Base-by-base conservation (phyloP, 2,329 filamentous ascomycete genomes). In the Ascochyta fabae region DNA sequence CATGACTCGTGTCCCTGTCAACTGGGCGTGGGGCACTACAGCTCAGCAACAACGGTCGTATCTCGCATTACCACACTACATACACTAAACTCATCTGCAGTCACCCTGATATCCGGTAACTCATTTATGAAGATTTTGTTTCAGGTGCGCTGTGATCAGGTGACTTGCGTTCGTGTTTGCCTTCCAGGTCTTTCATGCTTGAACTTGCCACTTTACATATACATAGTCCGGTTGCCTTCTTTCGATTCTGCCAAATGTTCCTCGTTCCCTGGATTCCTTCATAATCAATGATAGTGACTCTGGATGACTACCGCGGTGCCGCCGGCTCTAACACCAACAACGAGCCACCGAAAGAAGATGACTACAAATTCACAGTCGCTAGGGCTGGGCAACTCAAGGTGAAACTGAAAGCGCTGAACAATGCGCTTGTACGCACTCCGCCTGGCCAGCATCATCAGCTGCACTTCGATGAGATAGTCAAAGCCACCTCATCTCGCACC, bases 371-470 rank as follows among this genome's bases (percentile, higher is more conserved):
- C 50, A 62, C 56, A 5, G 55, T 68, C n/a, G 53, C 58, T 13
- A 57, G 62, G 22, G 65, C 65, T 24, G 62, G 53, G 8, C 46
- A 60, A 31, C 56, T 69, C 12, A 64, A 62, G 48, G 44, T 61
- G 31, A 56, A 49, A 39, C 56, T 70, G 8, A 65, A 66, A 35
- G 64, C 64, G 12, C 59, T 70, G 42, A 59, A 64, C 42, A 44
- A 60, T 36, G 46, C 53, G 9, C 45, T 59, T 12, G 24, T 22
- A 40, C 42, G 46, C 15, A 36, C 34, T 22, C 48, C 48, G 1
- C 3, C 29, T 12, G 40, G 36, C 12, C 49, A 59, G 5, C 53
- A 48, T 36, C 23, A 13, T 16, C 16, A 41, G 12, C 48, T 53
- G 26, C 52, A 58, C 1, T 47, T 53, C 9, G 50, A 49, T 16